These are phyloP conservation scores for Aspergillus brunneoviolaceus DNA, from an alignment of 2,329 filamentous ascomycete species.

Conservation along the genomic window DNA sequence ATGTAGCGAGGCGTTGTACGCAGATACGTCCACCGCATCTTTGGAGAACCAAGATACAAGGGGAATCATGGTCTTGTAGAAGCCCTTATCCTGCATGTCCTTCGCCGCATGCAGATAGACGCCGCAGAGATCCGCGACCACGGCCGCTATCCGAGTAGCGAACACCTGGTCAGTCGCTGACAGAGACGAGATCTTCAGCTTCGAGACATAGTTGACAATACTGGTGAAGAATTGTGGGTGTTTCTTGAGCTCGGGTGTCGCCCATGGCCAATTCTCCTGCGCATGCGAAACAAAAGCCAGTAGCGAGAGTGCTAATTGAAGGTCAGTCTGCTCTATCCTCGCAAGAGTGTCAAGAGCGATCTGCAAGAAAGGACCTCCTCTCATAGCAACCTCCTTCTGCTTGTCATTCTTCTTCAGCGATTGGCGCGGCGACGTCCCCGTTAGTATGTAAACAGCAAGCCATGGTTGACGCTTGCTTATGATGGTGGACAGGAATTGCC, in stretches of 20 bases:
- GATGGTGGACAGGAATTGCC: constrained; percentile 82
- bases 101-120: constrained; percentile 87
- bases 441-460: constrained; percentile 91
- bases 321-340: constrained; percentile 62
- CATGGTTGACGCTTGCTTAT: constrained; percentile 90
- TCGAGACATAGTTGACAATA: constrained; percentile 68
- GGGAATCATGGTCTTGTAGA: constrained; percentile 70
- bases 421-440: constrained; percentile 79
- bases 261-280: constrained; percentile 96
- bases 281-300: constrained; percentile 84
- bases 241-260: constrained; percentile 74
- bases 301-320: constrained; percentile 69
- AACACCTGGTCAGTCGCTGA: constrained; percentile 49
- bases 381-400: constrained; percentile 50
- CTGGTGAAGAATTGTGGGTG: constrained; percentile 71
- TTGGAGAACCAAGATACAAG: constrained; percentile 78
- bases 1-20: constrained; percentile 86
- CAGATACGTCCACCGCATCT: constrained; percentile 73
- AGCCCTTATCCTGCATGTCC: constrained; percentile 66
- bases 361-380: constrained; percentile 67
- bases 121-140: constrained; percentile 82
- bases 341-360: constrained; percentile 71
- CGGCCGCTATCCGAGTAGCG: constrained; percentile 71
- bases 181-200: constrained; percentile 56
- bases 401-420: constrained; percentile 57